Evolutionary conservation across 2,329 filamentous ascomycete genomes (phyloP), one percentile per base, ranked within the genome.

Genomic region (Aaosphaeria arxii): DNA sequence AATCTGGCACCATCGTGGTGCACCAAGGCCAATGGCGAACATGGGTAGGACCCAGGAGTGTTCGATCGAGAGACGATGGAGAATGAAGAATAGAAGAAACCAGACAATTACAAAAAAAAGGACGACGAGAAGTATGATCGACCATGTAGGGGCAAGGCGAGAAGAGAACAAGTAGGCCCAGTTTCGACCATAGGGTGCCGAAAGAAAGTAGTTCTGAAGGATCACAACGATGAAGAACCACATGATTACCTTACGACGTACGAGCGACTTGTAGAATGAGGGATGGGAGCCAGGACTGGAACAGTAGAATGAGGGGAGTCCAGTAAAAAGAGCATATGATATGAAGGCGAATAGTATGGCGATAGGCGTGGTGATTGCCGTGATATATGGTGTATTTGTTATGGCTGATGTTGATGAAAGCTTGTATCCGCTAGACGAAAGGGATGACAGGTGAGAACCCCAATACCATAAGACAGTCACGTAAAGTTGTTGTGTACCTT

Each of bases 1-100:
- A 62, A 86, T 85, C 63, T 87, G 84, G 6, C 78, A 79, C 83
- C 84, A 87, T 50, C 84, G 75, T 1, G 84, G 84, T 4, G 83
- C 83, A 40, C 80, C 82, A 9, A 87, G 77, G 11, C 83, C 84
- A 50, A 86, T 82, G 41, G 84, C 83, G 53, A 87, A 85, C 47
- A 87, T 79, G 9, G 84, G 84, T 4, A 87, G 70, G 54, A 86
- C 79, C 84, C 84, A 87, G 44, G 77, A 81, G 63, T 87, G 84
- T 11, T 76, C 76, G 54, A 78, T 79, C 11, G 79, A 81, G n/a
- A 85, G 73, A 44, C 71, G 66, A 7, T 74, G 76, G 55, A 86
- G 79, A 45, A 74, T 59, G 54, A 66, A 75, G 33, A 84, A 74
- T 28, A 83, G 58, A 30, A 63, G 62, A 30, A 74, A 71, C 84